phyloP scores from a whole-genome alignment of 345 rosid species.

The Viola odorata region DNA sequence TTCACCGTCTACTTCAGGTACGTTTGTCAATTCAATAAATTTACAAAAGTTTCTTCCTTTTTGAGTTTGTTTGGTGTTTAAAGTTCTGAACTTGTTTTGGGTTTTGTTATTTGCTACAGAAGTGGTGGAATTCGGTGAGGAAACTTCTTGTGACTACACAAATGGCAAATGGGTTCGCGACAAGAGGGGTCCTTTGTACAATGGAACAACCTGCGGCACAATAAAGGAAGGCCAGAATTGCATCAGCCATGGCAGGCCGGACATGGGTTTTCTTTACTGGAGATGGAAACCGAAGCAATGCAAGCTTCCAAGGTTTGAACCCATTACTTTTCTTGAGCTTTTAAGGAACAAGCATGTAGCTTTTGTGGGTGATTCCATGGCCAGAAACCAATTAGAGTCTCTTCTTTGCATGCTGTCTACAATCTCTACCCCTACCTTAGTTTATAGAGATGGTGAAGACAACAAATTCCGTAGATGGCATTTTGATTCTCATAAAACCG shows the following conservation, averaged over 20 bases:
- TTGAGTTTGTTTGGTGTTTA: neutral
- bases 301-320: constrained; percentile 75
- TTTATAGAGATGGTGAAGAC: constrained; percentile 63
- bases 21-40: neutral
- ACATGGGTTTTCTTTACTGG: constrained; percentile 74
- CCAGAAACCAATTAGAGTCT: constrained; percentile 92
- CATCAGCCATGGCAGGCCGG: constrained; percentile 77
- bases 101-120: constrained; percentile 27
- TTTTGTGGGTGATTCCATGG: constrained; percentile 96
- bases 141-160: constrained; percentile 58
- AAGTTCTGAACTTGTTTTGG: neutral
- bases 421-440: constrained; percentile 48
- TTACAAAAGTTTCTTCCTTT: neutral
- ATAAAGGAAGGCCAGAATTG: constrained; percentile 89
- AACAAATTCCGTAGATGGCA: constrained; percentile 76
- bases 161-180: constrained; percentile 71
- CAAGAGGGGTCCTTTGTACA: constrained; percentile 67
- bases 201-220: constrained; percentile 66
- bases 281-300: constrained; percentile 82
- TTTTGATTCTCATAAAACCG: constrained; percentile 49
- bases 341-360: constrained; percentile 63
- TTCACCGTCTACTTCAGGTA: constrained; percentile 24
- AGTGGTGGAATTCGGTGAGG: constrained; percentile 24
- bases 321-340: constrained; percentile 54
- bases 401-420: constrained; percentile 74